A percentile compares a stretch with the other conserved stretches of the same genome.
These are phyloP conservation scores for Cladophialophora bantiana DNA, from an alignment of 2,329 filamentous ascomycete genomes.

Conservation along the genomic window DNA sequence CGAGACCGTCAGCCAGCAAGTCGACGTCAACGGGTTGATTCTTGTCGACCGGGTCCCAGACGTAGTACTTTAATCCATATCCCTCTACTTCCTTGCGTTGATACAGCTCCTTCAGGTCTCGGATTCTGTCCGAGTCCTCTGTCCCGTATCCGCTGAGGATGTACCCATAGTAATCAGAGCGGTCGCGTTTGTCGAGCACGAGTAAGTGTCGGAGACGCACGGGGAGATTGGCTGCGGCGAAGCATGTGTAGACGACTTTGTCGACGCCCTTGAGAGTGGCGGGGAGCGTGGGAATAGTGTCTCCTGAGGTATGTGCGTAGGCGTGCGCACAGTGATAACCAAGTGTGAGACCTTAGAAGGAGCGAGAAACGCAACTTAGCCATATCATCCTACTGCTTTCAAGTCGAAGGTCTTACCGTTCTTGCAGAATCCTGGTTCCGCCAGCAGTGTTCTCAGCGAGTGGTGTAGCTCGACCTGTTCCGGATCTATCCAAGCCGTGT, in stretches of 20 bases:
- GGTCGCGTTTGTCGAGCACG: not conserved
- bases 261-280: constrained; percentile 14
- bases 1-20: not conserved
- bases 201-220: constrained; percentile 9
- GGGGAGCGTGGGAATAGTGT: constrained; percentile 6
- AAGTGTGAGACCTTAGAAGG: not conserved
- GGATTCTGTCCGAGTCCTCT: not conserved
- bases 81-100: not conserved
- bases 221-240: constrained; percentile 5
- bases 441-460: constrained; percentile 5
- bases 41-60: not conserved
- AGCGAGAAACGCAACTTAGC: not conserved
- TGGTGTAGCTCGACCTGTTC: constrained; percentile 10
- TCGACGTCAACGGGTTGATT: not conserved
- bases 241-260: constrained; percentile 13
- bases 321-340: constrained; percentile 16
- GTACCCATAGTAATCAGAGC: not conserved
- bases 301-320: constrained; percentile 11
- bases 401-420: constrained; percentile 3
- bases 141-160: not conserved
- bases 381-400: not conserved
- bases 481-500: constrained; percentile 8
- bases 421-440: constrained; percentile 11
- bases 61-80: not conserved
- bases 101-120: not conserved